Percentiles rank a stretch among this genome's conserved stretches.
phyloP scores from a whole-genome alignment of 208 protist species.

The Leishmania lainsoni region DNA sequence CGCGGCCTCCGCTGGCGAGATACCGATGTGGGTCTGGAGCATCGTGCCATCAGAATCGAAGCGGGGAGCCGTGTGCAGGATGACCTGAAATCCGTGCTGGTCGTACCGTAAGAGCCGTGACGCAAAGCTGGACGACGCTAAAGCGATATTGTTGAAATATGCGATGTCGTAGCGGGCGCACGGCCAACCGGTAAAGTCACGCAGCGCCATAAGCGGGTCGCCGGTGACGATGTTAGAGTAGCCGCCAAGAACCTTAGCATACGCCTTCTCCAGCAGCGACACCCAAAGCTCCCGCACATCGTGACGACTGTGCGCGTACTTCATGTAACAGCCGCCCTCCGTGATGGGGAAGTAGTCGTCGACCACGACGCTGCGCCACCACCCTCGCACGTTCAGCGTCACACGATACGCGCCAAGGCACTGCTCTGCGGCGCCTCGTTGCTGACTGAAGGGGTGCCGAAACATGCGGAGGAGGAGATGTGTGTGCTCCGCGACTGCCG shows the following conservation, averaged over 20 bases:
- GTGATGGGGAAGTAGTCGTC: constrained; percentile 72
- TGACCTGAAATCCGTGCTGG: constrained; percentile 25
- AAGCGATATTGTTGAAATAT: constrained; percentile 25
- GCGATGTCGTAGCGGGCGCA: constrained; percentile 40
- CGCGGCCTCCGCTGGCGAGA: background rate
- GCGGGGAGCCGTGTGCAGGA: constrained; percentile 28
- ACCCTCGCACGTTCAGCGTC: constrained; percentile 63
- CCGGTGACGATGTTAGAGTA: constrained; percentile 65
- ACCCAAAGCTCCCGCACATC: constrained; percentile 78
- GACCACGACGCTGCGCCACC: constrained; percentile 74
- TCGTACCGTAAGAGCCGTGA: constrained; percentile 27
- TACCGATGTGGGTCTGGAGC: background rate
- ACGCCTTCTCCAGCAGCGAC: constrained; percentile 81
- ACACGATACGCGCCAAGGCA: constrained; percentile 65
- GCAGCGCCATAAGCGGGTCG: constrained; percentile 61
- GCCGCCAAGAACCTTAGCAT: constrained; percentile 68
- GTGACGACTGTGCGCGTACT: constrained; percentile 45
- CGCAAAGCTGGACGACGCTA: constrained; percentile 21
- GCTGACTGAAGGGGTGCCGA: constrained; percentile 16
- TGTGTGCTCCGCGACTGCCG: constrained; percentile 48
- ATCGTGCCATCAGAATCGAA: background rate
- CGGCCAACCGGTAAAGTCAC: constrained; percentile 58
- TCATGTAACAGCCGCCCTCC: constrained; percentile 24
- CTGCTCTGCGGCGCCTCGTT: constrained; percentile 32
- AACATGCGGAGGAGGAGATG: constrained; percentile 38